phyloP scores from a whole-genome alignment of 2,329 filamentous ascomycete species.

The Tricladium varicosporioides region DNA sequence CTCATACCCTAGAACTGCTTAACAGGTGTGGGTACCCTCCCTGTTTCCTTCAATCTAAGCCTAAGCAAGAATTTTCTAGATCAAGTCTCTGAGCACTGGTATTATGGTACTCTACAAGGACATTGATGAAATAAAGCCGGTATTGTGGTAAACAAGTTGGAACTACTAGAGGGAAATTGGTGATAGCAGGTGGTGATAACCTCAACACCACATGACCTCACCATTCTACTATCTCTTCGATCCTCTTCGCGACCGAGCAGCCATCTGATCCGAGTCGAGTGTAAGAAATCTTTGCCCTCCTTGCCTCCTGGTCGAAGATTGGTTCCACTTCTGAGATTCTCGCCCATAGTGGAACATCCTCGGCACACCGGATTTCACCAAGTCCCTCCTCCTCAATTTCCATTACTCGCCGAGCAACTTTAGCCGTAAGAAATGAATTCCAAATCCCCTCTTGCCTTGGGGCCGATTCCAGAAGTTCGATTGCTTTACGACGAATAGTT shows the following conservation, averaged over 20 bases:
- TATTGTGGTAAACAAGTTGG: no score
- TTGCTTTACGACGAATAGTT: constrained; percentile 53
- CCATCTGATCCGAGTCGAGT: not conserved
- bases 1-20: no score
- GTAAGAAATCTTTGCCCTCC: not conserved
- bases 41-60: no score
- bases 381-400: constrained; percentile 10
- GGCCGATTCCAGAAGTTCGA: constrained; percentile 56
- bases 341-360: not conserved
- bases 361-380: not conserved
- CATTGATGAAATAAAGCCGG: no score
- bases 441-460: constrained; percentile 65
- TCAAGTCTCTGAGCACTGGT: no score
- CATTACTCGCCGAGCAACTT: constrained; percentile 10
- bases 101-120: no score
- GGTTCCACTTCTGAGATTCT: not conserved
- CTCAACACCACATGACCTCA: not conserved
- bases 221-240: not conserved
- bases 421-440: constrained; percentile 41
- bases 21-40: no score
- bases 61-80: no score
- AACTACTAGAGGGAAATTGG: no score
- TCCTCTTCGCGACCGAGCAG: not conserved
- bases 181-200: no score
- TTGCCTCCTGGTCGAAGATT: not conserved